Base-by-base conservation (phyloP, 2,329 filamentous ascomycete species). In the Diaporthe velutina region DNA sequence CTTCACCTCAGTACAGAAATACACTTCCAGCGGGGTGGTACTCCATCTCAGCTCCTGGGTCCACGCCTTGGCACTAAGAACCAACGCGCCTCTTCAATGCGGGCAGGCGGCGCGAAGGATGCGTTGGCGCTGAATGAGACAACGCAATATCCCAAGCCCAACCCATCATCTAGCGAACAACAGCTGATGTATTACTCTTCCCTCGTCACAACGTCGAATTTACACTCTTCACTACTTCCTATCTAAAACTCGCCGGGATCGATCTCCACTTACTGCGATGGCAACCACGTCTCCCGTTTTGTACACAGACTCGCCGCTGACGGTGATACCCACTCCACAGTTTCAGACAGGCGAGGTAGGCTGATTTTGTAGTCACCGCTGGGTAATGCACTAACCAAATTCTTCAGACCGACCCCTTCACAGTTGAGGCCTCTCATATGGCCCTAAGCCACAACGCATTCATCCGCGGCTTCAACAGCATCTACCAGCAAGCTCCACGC, bases 321-420 rank as follows among this genome's bases (percentile, higher is more conserved):
- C 73, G 19, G 55, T 76, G 48, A 76, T 79, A 12, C 72, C 45
- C 35, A 79, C 76, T 2, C 77, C 76, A 70, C 54, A 70, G 30
- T 70, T 57, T 79, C 82, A 85, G 78, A 81, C 81, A 79, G 82
- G 84, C 79, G 81, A 85, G 81, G 81, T 83, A 6, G 6, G 55
- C 22, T 58, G 19, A 0, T n/a, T 1, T 17, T 7, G 19, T 83
- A 82, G 85, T 80, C 79, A 78, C 80, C 80, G 80, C 3, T 2
- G 30, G 22, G 19, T 9, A 81, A 80, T 67, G 75, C 72, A 67
- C 58, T 30, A 15, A 58, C 10, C 6, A 58, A 35, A 1, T 35
- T 17, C 28, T 45, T 8, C 58, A 78, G 76, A 70, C 76, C 40
- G 76, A 79, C 60, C 70, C 77, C 6, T 79, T 79, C 71, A 78